A percentile compares a stretch with the other conserved stretches of the same genome.
Evolutionary conservation across 192 early-diverging fungal species (phyloP).

Genomic region (Backusella liffmaniae): DNA sequence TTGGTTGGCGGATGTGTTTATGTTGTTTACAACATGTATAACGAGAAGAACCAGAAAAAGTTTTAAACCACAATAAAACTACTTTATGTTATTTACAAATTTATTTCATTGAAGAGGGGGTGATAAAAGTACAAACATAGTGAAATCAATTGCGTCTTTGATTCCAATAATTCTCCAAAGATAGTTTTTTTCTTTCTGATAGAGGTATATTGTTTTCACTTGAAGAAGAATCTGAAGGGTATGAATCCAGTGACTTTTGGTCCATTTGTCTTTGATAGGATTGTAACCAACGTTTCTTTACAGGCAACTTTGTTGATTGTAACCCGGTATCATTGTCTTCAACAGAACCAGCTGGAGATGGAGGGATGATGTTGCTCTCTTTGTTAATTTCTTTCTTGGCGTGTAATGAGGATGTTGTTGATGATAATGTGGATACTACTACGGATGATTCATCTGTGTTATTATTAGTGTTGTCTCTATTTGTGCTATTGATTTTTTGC

Average conservation of each 20-base stretch:
- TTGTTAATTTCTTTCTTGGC: background rate
- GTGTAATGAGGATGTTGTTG: background rate
- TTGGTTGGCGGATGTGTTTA: background rate
- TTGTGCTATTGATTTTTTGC: background rate
- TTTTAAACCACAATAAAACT: background rate
- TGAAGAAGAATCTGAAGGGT: conserved; percentile 1
- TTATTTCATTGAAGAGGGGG: background rate
- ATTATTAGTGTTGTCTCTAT: background rate
- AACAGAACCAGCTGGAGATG: conserved; percentile 2
- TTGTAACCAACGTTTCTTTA: background rate
- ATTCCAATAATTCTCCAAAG: conserved; percentile 3
- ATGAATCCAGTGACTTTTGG: background rate
- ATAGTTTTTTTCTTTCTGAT: background rate
- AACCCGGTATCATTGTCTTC: background rate
- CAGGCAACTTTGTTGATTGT: background rate
- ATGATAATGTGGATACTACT: background rate
- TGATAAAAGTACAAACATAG: background rate
- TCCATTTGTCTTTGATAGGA: background rate
- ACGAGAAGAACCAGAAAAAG: background rate
- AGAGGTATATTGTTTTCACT: conserved; percentile 8
- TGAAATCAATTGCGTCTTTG: background rate
- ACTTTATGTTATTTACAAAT: background rate
- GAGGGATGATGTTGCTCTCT: background rate
- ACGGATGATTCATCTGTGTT: background rate
- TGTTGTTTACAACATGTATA: background rate